A percentile compares a stretch with the other conserved stretches of the same genome.
Conservation (phyloP, 2,329 filamentous ascomycete genomes). For the Aspergillus transmontanensis region DNA sequence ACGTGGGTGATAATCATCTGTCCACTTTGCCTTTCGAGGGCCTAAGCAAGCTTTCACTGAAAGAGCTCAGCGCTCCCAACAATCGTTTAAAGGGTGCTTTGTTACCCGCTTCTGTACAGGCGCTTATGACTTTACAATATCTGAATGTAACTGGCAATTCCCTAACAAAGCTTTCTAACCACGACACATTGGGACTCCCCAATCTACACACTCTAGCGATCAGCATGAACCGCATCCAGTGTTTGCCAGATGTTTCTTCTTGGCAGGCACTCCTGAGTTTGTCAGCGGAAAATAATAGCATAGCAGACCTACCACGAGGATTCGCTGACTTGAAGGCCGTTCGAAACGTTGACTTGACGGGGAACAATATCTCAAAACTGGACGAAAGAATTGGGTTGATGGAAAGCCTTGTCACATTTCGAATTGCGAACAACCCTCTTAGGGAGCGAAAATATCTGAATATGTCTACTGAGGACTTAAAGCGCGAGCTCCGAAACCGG, state of each 20-base stretch:
- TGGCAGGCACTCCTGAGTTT: constrained; percentile 76
- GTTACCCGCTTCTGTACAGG: constrained; percentile 63
- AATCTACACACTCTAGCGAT: constrained; percentile 72
- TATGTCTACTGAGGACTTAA: constrained; percentile 79
- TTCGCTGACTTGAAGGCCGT: constrained; percentile 70
- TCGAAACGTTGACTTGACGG: constrained; percentile 77
- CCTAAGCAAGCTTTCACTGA: constrained; percentile 68
- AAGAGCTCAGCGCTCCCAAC: constrained; percentile 73
- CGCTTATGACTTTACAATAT: constrained; percentile 67
- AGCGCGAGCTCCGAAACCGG: constrained; percentile 68
- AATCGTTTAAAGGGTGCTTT: constrained; percentile 77
- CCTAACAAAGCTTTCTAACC: constrained; percentile 57
- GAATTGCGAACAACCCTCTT: constrained; percentile 85
- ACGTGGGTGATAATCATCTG: constrained; percentile 78
- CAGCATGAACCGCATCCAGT: constrained; percentile 77
- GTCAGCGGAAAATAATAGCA: constrained; percentile 77
- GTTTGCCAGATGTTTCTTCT: constrained; percentile 70
- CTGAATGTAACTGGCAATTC: constrained; percentile 80
- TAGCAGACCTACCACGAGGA: constrained; percentile 74
- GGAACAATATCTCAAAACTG: constrained; percentile 77
- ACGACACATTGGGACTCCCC: constrained; percentile 63
- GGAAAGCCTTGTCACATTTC: constrained; percentile 73
- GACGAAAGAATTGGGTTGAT: constrained; percentile 78
- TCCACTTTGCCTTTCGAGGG: constrained; percentile 69
- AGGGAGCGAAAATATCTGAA: constrained; percentile 83